These are phyloP conservation scores for Sarocladiaceae sp. DNA, from an alignment of 2,329 filamentous ascomycete genomes.

Conservation along the genomic window DNA sequence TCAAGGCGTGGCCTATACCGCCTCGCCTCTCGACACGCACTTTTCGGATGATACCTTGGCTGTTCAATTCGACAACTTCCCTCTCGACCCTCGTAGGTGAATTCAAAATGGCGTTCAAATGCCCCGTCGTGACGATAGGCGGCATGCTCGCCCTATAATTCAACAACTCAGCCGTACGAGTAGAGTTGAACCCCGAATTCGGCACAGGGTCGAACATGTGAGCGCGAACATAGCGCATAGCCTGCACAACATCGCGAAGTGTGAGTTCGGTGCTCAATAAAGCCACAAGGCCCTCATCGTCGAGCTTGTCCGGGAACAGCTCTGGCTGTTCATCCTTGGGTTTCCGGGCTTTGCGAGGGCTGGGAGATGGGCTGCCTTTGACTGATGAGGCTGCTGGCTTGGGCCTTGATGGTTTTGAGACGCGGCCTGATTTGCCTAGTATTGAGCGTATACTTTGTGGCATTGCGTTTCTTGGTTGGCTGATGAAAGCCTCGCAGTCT, in stretches of 20 bases:
- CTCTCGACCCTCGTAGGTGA: slow-evolving; percentile 63
- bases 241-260: slow-evolving; percentile 59
- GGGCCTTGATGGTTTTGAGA: slow-evolving; percentile 26
- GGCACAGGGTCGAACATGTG: slow-evolving; percentile 64
- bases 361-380: slow-evolving; percentile 16
- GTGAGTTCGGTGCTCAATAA: slow-evolving; percentile 51
- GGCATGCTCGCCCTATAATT: slow-evolving; percentile 57
- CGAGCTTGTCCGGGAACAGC: slow-evolving; percentile 44
- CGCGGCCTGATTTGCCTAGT: slow-evolving; percentile 30
- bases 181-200: slow-evolving; percentile 59
- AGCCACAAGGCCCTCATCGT: slow-evolving; percentile 55
- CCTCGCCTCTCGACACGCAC: slow-evolving; percentile 60
- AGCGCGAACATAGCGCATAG: slow-evolving; percentile 56
- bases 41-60: slow-evolving; percentile 53
- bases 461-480: slow-evolving; percentile 20
- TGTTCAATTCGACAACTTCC: slow-evolving; percentile 58
- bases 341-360: slow-evolving; percentile 20
- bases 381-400: slow-evolving; percentile 13
- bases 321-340: slow-evolving; percentile 21
- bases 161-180: slow-evolving; percentile 58
- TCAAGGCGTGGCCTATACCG: slow-evolving; percentile 60
- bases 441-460: slow-evolving; percentile 32
- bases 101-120: slow-evolving; percentile 59
- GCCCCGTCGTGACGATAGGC: slow-evolving; percentile 60
- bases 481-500: no score